Conservation (phyloP, 179 eudicot species). For the Spinacia oleracea region DNA sequence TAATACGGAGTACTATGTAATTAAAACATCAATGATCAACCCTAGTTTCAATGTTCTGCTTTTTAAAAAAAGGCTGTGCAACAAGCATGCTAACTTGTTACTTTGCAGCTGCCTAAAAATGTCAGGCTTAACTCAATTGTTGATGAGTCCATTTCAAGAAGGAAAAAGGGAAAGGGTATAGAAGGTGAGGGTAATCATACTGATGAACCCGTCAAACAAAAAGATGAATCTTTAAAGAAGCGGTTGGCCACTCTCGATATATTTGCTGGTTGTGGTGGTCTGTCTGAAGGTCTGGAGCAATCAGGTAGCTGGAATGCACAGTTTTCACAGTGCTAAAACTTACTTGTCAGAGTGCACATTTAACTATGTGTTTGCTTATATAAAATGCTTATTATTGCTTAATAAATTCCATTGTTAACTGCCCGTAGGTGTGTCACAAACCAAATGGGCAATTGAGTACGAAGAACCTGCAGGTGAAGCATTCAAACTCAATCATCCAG, state of each 20-base stretch:
- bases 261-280: conserved; percentile 99
- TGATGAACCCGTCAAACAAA: neutral
- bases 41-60: no score
- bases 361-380: no score
- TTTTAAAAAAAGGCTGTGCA: no score
- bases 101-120: no score
- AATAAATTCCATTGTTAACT: neutral
- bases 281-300: conserved; percentile 86
- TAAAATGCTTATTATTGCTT: no score
- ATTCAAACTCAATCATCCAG: conserved; percentile 84
- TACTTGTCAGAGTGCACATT: no score
- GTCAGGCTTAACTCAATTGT: no score
- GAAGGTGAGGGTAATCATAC: conserved; percentile 50
- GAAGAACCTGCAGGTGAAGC: conserved; percentile 98
- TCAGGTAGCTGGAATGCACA: conserved; percentile 49
- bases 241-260: conserved; percentile 79
- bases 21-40: no score
- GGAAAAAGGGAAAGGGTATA: conserved; percentile 80
- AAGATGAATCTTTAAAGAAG: conserved; percentile 29
- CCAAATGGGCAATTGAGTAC: conserved; percentile 99
- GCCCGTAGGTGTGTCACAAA: conserved; percentile 61
- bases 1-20: no score
- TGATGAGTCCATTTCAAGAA: conserved; percentile 50
- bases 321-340: no score
- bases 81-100: no score